Evolutionary conservation across 176 grass and related monocot species (phyloP).

Genomic region (Canna indica): DNA sequence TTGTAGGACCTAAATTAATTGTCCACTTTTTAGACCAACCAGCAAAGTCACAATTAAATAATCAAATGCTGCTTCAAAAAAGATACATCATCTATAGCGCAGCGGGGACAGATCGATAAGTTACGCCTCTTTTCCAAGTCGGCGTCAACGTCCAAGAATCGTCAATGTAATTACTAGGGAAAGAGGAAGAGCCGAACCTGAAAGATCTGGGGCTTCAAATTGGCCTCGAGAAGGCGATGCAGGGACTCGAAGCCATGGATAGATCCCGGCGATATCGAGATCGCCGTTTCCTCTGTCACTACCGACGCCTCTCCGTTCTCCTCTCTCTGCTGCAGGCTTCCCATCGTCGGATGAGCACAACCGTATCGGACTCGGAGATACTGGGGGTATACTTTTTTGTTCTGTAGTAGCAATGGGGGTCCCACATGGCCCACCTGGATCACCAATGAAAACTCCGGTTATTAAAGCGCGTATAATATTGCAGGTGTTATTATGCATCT

Average conservation of each 20-base stretch:
- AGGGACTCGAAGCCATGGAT: conserved; percentile 82
- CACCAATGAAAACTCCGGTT: too few relatives aligned
- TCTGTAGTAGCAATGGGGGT: too few relatives aligned
- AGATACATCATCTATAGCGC: neutral
- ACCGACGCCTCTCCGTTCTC: neutral
- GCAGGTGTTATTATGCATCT: too few relatives aligned
- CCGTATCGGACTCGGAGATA: neutral
- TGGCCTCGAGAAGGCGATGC: conserved; percentile 71
- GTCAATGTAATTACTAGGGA: neutral
- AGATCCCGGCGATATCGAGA: conserved; percentile 14
- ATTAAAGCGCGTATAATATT: too few relatives aligned
- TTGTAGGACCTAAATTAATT: neutral
- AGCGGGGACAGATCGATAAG: neutral
- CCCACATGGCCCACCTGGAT: too few relatives aligned
- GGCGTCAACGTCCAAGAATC: conserved; percentile 1
- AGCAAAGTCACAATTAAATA: neutral
- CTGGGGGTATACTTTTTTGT: too few relatives aligned
- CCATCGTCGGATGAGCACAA: too few relatives aligned
- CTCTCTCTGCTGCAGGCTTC: neutral
- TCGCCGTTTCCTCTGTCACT: neutral
- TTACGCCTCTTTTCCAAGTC: neutral
- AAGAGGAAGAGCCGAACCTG: conserved; percentile 31
- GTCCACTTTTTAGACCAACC: neutral
- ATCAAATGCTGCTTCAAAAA: neutral
- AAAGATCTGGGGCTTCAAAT: conserved; percentile 74